phyloP scores from a whole-genome alignment of 108 stramenopile genomes.

The Mayamaea pseudoterrestris region DNA sequence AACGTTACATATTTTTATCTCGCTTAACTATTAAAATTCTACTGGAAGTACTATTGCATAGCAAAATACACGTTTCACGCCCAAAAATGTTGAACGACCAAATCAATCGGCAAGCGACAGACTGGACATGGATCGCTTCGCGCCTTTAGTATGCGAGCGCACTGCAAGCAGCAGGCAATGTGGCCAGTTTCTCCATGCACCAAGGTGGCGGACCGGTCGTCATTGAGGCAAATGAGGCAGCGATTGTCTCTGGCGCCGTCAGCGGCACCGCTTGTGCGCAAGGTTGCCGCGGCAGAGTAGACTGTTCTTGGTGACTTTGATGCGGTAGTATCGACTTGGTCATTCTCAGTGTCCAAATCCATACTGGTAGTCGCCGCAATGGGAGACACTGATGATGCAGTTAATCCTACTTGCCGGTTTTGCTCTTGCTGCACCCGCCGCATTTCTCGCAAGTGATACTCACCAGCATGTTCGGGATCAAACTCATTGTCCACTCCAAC shows the following conservation, averaged over 20 bases:
- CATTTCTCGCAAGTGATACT: slow-evolving; percentile 30
- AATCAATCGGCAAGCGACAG: slow-evolving; percentile 60
- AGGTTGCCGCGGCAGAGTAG: neutral
- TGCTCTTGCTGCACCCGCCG: neutral
- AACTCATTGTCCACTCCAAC: slow-evolving; percentile 32
- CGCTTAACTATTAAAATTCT: no score
- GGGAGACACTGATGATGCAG: neutral
- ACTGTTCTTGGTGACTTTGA: neutral
- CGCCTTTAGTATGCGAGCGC: slow-evolving; percentile 78
- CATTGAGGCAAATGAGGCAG: slow-evolving; percentile 65
- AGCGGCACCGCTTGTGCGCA: neutral
- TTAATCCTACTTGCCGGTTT: neutral
- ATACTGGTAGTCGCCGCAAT: neutral
- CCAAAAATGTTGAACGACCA: slow-evolving; percentile 75
- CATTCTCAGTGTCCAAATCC: neutral
- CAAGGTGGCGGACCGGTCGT: slow-evolving; percentile 76
- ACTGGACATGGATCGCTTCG: slow-evolving; percentile 65
- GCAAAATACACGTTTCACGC: slow-evolving; percentile 28
- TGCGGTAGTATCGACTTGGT: neutral
- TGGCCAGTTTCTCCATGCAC: slow-evolving; percentile 91
- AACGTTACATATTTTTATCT: no score
- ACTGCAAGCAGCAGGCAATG: slow-evolving; percentile 81
- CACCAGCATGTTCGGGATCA: slow-evolving; percentile 44
- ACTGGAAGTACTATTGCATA: no score
- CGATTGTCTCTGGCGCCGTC: slow-evolving; percentile 3